Conservation (phyloP, 1,284 basidiomycete species). For the Trichosporon ovoides region DNA sequence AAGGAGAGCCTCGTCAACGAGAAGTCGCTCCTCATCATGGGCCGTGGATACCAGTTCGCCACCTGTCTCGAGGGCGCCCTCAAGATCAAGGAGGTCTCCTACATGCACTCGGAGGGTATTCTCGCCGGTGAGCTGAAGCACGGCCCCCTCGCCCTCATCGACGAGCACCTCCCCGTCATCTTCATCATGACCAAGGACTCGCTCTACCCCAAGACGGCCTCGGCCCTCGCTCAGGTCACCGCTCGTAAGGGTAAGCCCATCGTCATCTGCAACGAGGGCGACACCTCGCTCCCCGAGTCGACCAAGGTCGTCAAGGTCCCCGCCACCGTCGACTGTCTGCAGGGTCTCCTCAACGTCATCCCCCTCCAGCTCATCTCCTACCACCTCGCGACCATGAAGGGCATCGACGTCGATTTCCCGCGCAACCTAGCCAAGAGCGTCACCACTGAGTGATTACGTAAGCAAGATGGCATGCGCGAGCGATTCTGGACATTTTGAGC, state of each 20-base stretch:
- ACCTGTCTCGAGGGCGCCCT: conserved; percentile 97
- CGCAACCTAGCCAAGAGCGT: conserved; percentile 69
- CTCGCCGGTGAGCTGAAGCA: conserved; percentile 95
- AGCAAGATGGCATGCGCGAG: too few relatives aligned
- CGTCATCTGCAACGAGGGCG: conserved; percentile 92
- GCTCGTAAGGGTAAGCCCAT: conserved; percentile 94
- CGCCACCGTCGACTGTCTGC: conserved; percentile 87
- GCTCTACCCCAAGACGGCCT: conserved; percentile 88
- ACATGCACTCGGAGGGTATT: conserved; percentile 55
- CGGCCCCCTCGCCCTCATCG: conserved; percentile 92
- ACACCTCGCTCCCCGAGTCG: conserved; percentile 65
- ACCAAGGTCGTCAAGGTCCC: conserved; percentile 87
- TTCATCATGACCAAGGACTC: conserved; percentile 99
- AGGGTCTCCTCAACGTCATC: conserved; percentile 94
- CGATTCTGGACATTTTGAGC: too few relatives aligned
- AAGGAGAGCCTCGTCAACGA: conserved; percentile 72
- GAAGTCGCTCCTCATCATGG: conserved; percentile 92
- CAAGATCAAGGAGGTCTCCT: conserved; percentile 98
- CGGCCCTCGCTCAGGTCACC: conserved; percentile 91
- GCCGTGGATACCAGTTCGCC: conserved; percentile 94
- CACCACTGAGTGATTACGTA: conserved; percentile 43
- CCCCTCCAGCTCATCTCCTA: conserved; percentile 95
- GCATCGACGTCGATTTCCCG: conserved; percentile 98
- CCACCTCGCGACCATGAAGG: conserved; percentile 86
- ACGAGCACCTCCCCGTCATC: conserved; percentile 97